Percentiles rank a stretch among this genome's conserved stretches.
Evolutionary conservation across 2,329 filamentous ascomycete genomes (phyloP).

Genomic region (Scedosporium aurantiacum): DNA sequence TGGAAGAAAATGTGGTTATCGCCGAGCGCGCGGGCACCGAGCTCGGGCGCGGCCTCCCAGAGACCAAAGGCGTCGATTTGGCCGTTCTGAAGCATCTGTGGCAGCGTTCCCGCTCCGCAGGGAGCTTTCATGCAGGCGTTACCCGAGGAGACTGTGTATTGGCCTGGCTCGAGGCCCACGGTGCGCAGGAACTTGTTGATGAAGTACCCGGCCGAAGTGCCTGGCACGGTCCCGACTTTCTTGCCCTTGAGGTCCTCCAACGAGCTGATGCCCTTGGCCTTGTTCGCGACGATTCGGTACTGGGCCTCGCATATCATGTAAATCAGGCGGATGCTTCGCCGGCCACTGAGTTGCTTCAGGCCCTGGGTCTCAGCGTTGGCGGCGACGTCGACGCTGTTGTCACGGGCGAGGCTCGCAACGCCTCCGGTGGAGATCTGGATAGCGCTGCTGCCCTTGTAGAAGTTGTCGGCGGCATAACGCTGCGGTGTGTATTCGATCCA

Average conservation of each 20-base stretch:
- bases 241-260: constrained; percentile 9
- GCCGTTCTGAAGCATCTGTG: constrained; percentile 1
- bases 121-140: constrained; percentile 3
- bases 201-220: constrained; percentile 10
- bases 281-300: constrained; percentile 10
- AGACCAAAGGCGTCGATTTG: constrained; percentile 9
- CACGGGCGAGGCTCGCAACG: constrained; percentile 4
- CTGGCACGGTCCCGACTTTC: constrained; percentile 6
- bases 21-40: constrained; percentile 5
- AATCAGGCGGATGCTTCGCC: constrained; percentile 9
- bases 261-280: not conserved
- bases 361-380: constrained; percentile 10
- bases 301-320: constrained; percentile 9
- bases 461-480: constrained; percentile 10
- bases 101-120: constrained; percentile 5
- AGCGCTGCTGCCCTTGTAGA: constrained; percentile 7
- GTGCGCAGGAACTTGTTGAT: constrained; percentile 6
- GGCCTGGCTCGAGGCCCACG: constrained; percentile 1
- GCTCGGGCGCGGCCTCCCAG: constrained; percentile 8
- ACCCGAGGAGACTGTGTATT: constrained; percentile 7
- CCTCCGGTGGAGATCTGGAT: constrained; percentile 7
- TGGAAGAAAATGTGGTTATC: constrained; percentile 8
- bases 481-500: constrained; percentile 21
- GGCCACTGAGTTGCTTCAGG: constrained; percentile 1
- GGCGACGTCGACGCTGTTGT: constrained; percentile 8